Conservation (phyloP, 768 basidiomycete genomes). For the Boletus sp. region DNA sequence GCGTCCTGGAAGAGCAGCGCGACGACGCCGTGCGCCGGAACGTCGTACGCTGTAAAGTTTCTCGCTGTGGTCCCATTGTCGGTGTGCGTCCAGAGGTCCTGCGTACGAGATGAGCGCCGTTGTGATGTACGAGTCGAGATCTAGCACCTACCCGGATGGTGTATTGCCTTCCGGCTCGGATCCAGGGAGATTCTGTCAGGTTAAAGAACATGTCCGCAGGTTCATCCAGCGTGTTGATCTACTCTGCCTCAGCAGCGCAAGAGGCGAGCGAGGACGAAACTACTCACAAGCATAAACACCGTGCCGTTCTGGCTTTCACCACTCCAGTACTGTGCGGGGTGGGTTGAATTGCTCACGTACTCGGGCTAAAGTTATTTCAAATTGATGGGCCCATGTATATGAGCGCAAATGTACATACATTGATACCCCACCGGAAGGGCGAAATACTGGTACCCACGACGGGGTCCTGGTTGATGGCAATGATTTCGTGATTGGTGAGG, state of each 20-base stretch:
- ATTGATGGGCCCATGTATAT: background rate
- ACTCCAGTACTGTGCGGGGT: conserved; percentile 73
- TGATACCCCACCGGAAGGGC: conserved; percentile 68
- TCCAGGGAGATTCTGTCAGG: conserved; percentile 69
- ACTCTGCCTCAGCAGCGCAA: background rate
- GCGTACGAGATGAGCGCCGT: background rate
- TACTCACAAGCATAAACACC: conserved; percentile 61
- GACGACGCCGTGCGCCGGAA: conserved; percentile 69
- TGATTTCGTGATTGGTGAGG: conserved; percentile 59
- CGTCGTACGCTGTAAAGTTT: conserved; percentile 49
- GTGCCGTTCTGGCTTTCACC: conserved; percentile 64
- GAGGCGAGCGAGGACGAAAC: background rate
- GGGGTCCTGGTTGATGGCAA: conserved; percentile 69
- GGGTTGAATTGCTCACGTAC: conserved; percentile 40
- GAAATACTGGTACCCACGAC: conserved; percentile 59
- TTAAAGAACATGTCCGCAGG: conserved; percentile 60
- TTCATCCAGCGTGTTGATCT: conserved; percentile 62
- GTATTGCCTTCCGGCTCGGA: conserved; percentile 64
- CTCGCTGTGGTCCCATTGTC: conserved; percentile 65
- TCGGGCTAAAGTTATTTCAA: conserved; percentile 27
- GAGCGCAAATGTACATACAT: conserved; percentile 39
- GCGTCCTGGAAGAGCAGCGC: conserved; percentile 65
- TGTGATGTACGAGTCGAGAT: background rate
- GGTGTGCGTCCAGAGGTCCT: conserved; percentile 76
- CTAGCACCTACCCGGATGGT: conserved; percentile 52